A percentile compares a stretch with the other conserved stretches of the same genome.
Evolutionary conservation across 257 asterid genomes (phyloP).

Genomic region (Ocimum tenuiflorum): DNA sequence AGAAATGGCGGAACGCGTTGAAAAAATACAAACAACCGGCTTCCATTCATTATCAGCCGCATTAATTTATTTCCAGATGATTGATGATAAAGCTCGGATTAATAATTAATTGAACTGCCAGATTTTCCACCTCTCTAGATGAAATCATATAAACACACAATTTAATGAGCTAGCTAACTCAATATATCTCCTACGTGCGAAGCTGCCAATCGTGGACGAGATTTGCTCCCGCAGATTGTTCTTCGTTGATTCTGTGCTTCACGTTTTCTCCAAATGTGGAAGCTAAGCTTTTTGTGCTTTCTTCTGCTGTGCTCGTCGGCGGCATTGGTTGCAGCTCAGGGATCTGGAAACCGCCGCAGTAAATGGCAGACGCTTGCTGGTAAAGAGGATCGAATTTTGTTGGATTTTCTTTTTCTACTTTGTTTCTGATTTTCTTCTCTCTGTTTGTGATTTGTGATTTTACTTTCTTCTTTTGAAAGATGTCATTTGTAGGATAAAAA

Average conservation of each 20-base stretch:
- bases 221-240: background rate
- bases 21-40: too few species aligned
- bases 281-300: conserved; percentile 25
- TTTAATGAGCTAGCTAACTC: background rate
- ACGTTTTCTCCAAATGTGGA: conserved; percentile 38
- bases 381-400: conserved; percentile 9
- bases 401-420: background rate
- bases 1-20: too few species aligned
- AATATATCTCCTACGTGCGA: background rate
- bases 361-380: conserved; percentile 69
- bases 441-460: too few species aligned
- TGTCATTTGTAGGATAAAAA: background rate
- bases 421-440: background rate
- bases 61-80: too few species aligned
- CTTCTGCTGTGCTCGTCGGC: conserved; percentile 38
- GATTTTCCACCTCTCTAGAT: conserved; percentile 1
- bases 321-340: conserved; percentile 50
- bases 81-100: too few species aligned
- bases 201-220: background rate
- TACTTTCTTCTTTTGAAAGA: too few species aligned
- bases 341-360: conserved; percentile 34
- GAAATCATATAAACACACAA: background rate
- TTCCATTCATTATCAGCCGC: too few species aligned
- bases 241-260: too few species aligned
- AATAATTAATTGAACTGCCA: too few species aligned